Base-by-base conservation (phyloP, 306 rosid species). In the Vicia villosa region DNA sequence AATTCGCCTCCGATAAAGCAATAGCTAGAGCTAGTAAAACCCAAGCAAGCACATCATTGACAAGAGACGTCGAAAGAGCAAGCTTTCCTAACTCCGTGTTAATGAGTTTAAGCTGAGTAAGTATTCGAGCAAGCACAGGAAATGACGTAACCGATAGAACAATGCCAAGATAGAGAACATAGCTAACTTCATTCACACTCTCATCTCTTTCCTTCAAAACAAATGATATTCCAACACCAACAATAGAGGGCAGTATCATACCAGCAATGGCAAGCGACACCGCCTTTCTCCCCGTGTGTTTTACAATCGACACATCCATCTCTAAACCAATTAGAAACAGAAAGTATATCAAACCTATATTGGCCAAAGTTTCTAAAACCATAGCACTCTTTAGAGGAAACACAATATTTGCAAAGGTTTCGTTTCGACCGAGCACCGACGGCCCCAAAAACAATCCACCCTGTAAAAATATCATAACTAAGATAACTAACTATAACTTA, bases 401-500 rank as follows among this genome's bases (percentile, higher is more conserved):
- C 1, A 92, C 10, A 0, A 28, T 5, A 30, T 45, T 57, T 10
- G 82, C 86, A 77, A 88, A 88, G 12, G 0, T 10, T 0, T 16
- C 1, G 49, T 45, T 64, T 65, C 83, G 82, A 13, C 96, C 98
- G 2, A 92, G 66, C 37, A 79, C 80, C 8, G 98, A 90, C 16
- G 98, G 98, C 32, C 98, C 98, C 59, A 92, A 72, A 6, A 90
- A n/a, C 34, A 92, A 80, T 66, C 98, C 96, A 50, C 96, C 98
- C 96, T 92, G 75, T 3, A 56, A 21, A 6, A 0, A 52, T 21
- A 52, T 24, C 37, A 56, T 24, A 24, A 24, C 28, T 32, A 32
- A 5, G 2, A 6, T 32, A 32, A 32, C 8, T 32, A 32, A 32
- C 28, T 24, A 22, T 22, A 22, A 22, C 34, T 30, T 30, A 30